Conservation (phyloP, 495 filamentous ascomycete species). For the Zalerion maritima region DNA sequence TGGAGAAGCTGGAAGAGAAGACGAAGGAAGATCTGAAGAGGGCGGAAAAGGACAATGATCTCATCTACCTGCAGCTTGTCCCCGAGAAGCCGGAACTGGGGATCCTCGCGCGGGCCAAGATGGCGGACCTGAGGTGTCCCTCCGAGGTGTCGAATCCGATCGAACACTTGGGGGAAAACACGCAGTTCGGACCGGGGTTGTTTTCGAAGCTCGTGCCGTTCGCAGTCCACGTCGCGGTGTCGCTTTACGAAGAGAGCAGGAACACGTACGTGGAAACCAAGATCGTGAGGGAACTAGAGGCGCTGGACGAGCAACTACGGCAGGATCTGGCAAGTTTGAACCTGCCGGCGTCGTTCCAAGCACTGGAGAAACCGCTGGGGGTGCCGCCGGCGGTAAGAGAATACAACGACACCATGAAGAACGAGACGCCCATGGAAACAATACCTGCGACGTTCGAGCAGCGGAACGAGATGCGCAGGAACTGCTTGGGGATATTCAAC, state of each 20-base stretch:
- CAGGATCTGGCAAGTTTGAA: conserved; percentile 74
- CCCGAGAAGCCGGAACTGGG: conserved; percentile 82
- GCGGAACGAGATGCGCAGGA: conserved; percentile 68
- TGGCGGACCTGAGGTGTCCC: conserved; percentile 71
- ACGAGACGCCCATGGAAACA: conserved; percentile 68
- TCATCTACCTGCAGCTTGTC: conserved; percentile 78
- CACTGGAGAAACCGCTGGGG: conserved; percentile 85
- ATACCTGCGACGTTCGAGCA: conserved; percentile 68
- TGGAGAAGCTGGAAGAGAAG: conserved; percentile 67
- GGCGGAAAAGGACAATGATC: conserved; percentile 91
- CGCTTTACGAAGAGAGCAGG: conserved; percentile 84
- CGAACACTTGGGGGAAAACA: conserved; percentile 63
- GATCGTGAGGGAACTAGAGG: conserved; percentile 74
- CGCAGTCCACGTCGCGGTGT: conserved; percentile 85
- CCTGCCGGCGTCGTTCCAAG: conserved; percentile 83
- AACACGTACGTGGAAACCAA: conserved; percentile 76
- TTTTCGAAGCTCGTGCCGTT: conserved; percentile 92
- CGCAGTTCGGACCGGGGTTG: conserved; percentile 65
- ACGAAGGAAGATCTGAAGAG: conserved; percentile 79
- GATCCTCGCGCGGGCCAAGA: conserved; percentile 69
- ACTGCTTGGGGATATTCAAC: conserved; percentile 57
- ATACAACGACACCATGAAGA: conserved; percentile 90
- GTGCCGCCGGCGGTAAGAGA: conserved; percentile 71
- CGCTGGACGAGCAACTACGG: conserved; percentile 62
- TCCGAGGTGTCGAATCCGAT: conserved; percentile 70